Conservation (phyloP, 306 rosid species). For the Elaeagnus macrophylla region DNA sequence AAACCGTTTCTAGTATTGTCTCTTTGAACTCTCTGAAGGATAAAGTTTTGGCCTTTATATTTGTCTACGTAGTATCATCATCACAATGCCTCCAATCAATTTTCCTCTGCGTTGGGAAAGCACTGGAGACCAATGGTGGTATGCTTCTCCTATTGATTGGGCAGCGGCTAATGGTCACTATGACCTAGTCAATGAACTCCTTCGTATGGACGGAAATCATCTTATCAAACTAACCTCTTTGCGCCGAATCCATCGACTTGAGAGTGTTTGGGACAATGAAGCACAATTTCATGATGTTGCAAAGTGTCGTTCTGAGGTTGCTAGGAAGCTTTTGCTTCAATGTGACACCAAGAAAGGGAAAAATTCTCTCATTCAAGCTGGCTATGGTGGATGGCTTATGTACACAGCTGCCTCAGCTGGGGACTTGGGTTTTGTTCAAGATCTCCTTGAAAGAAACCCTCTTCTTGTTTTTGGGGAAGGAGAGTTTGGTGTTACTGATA, state of each 20-base stretch:
- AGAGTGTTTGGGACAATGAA: slow-evolving; percentile 83
- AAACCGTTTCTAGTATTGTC: no score
- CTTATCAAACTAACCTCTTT: slow-evolving; percentile 76
- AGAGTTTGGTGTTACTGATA: slow-evolving; percentile 49
- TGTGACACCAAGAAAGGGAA: slow-evolving; percentile 49
- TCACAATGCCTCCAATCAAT: slow-evolving; percentile 57
- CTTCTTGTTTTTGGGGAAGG: slow-evolving; percentile 58
- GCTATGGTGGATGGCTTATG: slow-evolving; percentile 87
- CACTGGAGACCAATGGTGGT: slow-evolving; percentile 95
- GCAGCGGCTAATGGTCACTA: slow-evolving; percentile 94
- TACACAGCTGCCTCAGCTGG: slow-evolving; percentile 93
- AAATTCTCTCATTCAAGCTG: slow-evolving; percentile 55
- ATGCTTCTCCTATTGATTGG: slow-evolving; percentile 77
- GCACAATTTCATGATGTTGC: slow-evolving; percentile 62
- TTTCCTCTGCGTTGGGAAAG: slow-evolving; percentile 95
- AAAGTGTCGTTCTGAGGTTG: slow-evolving; percentile 50
- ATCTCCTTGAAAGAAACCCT: slow-evolving; percentile 36
- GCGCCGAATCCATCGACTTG: slow-evolving; percentile 71
- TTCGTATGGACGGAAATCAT: slow-evolving; percentile 69
- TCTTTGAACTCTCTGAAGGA: not conserved
- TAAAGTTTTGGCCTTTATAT: not conserved
- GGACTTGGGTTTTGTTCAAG: slow-evolving; percentile 45
- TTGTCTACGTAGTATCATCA: slow-evolving; percentile 14
- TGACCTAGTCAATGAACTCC: slow-evolving; percentile 70
- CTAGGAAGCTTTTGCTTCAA: slow-evolving; percentile 50